Percentiles rank a stretch among this genome's conserved stretches.
phyloP scores from a whole-genome alignment of 805 yeast species.

The Suhomyces sp. region DNA sequence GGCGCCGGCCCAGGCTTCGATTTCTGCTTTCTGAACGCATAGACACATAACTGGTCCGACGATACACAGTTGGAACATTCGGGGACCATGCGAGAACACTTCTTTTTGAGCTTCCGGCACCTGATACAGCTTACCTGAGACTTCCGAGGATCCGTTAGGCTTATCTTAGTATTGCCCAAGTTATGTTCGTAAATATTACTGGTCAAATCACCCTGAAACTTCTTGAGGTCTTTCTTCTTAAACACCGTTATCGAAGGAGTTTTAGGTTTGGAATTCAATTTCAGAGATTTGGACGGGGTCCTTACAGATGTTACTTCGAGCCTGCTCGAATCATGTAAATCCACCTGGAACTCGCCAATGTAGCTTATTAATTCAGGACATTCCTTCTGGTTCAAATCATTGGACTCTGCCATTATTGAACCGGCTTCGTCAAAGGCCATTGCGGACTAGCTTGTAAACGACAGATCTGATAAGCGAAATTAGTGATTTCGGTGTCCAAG shows the following conservation, averaged over 20 bases:
- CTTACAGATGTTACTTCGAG: neutral
- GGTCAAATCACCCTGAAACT: constrained; percentile 5
- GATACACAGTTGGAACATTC: constrained; percentile 29
- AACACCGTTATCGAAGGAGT: constrained; percentile 23
- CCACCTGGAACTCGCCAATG: constrained; percentile 21
- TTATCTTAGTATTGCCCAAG: constrained; percentile 17
- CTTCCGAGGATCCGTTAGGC: constrained; percentile 16
- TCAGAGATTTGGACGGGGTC: neutral
- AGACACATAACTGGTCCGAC: constrained; percentile 29
- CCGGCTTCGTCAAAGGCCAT: neutral
- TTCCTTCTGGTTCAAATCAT: constrained; percentile 6
- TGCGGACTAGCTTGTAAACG: neutral
- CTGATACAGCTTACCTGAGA: constrained; percentile 28
- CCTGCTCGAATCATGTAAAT: constrained; percentile 3
- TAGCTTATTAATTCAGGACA: constrained; percentile 19
- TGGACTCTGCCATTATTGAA: constrained; percentile 2
- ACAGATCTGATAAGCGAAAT: neutral
- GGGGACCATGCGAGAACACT: constrained; percentile 29
- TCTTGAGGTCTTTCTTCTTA: constrained; percentile 24
- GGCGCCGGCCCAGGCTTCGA: neutral
- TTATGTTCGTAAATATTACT: constrained; percentile 22
- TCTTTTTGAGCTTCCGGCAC: constrained; percentile 31
- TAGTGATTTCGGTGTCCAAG: neutral
- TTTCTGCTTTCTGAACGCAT: constrained; percentile 18
- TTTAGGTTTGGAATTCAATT: neutral